phyloP scores from a whole-genome alignment of 2,329 filamentous ascomycete species.

The Grosmannia huntii region DNA sequence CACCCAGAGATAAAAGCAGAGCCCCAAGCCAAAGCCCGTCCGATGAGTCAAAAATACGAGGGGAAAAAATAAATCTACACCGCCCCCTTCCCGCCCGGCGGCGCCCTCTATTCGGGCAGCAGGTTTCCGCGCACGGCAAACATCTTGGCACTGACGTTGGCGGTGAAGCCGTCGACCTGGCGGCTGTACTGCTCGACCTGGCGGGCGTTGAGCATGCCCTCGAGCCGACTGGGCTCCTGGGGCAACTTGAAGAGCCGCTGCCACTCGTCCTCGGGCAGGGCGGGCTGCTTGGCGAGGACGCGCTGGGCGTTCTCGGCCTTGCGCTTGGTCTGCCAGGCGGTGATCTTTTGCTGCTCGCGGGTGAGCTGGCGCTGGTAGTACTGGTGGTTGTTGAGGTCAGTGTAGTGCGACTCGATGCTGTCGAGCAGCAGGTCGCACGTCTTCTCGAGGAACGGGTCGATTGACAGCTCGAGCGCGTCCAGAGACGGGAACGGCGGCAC shows the following conservation, averaged over 20 bases:
- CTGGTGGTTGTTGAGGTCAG: slow-evolving; percentile 98
- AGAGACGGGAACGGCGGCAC: slow-evolving; percentile 73
- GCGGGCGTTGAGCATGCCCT: slow-evolving; percentile 86
- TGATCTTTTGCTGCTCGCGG: slow-evolving; percentile 92
- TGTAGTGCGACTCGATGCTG: slow-evolving; percentile 95
- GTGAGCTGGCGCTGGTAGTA: slow-evolving; percentile 86
- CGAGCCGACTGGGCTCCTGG: slow-evolving; percentile 81
- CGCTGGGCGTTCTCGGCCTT: slow-evolving; percentile 89
- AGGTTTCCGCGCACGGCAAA: slow-evolving; percentile 76
- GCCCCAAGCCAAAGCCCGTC: not conserved
- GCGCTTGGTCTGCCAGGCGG: slow-evolving; percentile 91
- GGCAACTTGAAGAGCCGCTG: slow-evolving; percentile 96
- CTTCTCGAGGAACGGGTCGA: slow-evolving; percentile 97
- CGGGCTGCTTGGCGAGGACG: slow-evolving; percentile 72
- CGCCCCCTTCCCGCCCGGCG: not conserved
- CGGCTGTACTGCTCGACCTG: slow-evolving; percentile 97
- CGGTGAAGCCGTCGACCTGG: slow-evolving; percentile 93
- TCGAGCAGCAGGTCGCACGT: slow-evolving; percentile 93
- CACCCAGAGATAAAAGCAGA: not conserved
- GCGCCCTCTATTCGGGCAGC: slow-evolving; percentile 35
- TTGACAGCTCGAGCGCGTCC: slow-evolving; percentile 79
- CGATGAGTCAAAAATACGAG: not conserved
- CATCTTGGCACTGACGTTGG: slow-evolving; percentile 90
- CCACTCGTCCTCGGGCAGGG: slow-evolving; percentile 94
- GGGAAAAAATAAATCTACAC: not conserved